Base-by-base conservation (phyloP, 1,284 basidiomycete genomes). In the Ganoderma resinaceum region DNA sequence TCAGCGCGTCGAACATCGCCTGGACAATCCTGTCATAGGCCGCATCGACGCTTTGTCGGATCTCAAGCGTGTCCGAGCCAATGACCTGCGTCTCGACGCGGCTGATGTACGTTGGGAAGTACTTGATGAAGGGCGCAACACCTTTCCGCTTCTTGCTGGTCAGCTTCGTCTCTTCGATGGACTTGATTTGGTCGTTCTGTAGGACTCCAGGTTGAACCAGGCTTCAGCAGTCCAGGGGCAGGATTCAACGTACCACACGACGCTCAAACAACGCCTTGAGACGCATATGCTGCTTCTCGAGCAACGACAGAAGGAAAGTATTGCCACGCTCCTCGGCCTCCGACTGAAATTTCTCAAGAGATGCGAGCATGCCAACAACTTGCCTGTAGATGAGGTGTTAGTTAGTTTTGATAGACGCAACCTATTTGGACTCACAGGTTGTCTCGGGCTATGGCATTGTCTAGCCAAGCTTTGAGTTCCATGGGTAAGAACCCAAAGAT, bases 111-210 rank as follows among this genome's bases (percentile, higher is more conserved):
- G 90, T 85, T 0, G 97, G 95, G 84, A 99, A 98, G 78, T 95
- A 90, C 73, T 93, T 93, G 75, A 99, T 91, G 78, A 99, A 99
- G 62, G 93, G 93, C n/a, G 91, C 93, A 20, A 98, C 94, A 2
- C 97, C 97, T 72, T 90, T 92, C 31, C 97, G 91, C 78, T 97
- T 98, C 85, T 95, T 97, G 79, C 91, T 93, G 7, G 93, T 94
- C 61, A 97, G 80, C 79, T 96, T 97, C 2, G 95, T 97, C 73
- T 93, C 90, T 76, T 97, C 96, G 62, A 98, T 92, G n/a, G 87
- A 87, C 68, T 92, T 92, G 73, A 98, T 90, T 81, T 98, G 96
- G 67, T 96, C 93, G 73, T 85, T 90, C 95, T 96, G 73, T 16
- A 31, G 11, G 26, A 20, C n/a, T 6, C 23, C 12, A 7, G 57